Evolutionary conservation across 176 grass and related monocot genomes (phyloP), one percentile per base, ranked within the genome.

Genomic region (Ananas comosus): DNA sequence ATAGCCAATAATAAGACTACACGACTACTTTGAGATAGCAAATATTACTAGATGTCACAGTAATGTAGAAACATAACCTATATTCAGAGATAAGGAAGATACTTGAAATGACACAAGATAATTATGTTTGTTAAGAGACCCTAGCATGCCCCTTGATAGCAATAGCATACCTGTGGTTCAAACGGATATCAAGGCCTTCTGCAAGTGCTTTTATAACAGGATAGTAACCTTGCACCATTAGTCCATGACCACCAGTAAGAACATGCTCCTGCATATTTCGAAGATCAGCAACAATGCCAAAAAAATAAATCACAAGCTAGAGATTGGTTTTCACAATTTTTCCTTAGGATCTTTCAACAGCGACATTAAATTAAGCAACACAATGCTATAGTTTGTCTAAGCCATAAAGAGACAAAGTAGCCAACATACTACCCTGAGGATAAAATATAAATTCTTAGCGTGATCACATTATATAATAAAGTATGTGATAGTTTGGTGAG

Each of bases 191-290:
- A 54, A 99, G 82, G 50, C 67, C 80, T 74, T 82, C 74, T 16
- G 94, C 64, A 75, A 99, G 89, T 80, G 87, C 74, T 64, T 99
- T 81, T 68, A 99, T 93, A 69, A 99, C 89, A 70, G 94, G 94
- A 75, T 80, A 81, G 63, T 99, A 99, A 64, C 94, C 89, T 80
- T 99, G 85, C 59, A 99, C 84, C 94, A 93, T 99, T 67, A 93
- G 82, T n/a, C 94, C 94, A 93, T 99, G 94, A 51, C 89, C 94
- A 70, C 94, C 94, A 70, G 94, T 74, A 65, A 97, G 89, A 68
- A 97, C 86, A 81, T 74, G 79, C 80, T 97, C 94, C 89, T 96
- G 72, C 68, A 76, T 25, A 75, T 71, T 10, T 4, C 22, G 49
- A 66, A 81, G 49, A 80, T 48, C 29, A 74, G 18, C 11, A 58